Percentiles rank a stretch among this genome's conserved stretches.
Evolutionary conservation across 2,329 filamentous ascomycete species (phyloP).

Genomic region (Exophiala sideris): DNA sequence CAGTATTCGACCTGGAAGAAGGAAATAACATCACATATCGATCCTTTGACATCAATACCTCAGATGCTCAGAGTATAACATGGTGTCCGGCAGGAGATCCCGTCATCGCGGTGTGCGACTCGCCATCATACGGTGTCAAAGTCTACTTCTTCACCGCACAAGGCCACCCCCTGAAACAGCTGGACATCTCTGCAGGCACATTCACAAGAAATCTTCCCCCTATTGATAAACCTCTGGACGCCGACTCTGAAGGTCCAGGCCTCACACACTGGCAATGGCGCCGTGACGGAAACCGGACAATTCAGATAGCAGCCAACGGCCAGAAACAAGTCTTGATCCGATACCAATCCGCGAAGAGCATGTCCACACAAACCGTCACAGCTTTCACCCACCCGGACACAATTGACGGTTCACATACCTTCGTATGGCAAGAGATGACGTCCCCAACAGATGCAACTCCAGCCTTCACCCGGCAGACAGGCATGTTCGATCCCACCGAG

Average conservation of each 20-base stretch:
- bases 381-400: conserved; percentile 17
- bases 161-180: conserved; percentile 23
- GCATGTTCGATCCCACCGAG: conserved; percentile 13
- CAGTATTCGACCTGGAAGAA: conserved; percentile 16
- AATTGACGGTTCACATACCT: conserved; percentile 18
- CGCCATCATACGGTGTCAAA: conserved; percentile 19
- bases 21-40: conserved; percentile 9
- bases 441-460: background rate
- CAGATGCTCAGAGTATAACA: conserved; percentile 23
- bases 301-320: conserved; percentile 18
- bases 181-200: conserved; percentile 16
- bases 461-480: conserved; percentile 15
- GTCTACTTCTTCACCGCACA: conserved; percentile 26
- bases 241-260: conserved; percentile 13
- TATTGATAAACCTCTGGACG: background rate
- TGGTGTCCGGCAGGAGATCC: conserved; percentile 23
- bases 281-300: conserved; percentile 4
- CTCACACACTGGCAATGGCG: conserved; percentile 13
- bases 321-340: conserved; percentile 20
- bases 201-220: conserved; percentile 1
- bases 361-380: conserved; percentile 1
- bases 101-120: conserved; percentile 22
- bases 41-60: conserved; percentile 21
- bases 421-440: conserved; percentile 23
- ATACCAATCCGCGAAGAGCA: conserved; percentile 12